These are phyloP conservation scores for Clitopilus hobsonii DNA, from an alignment of 768 basidiomycete genomes.

Conservation along the genomic window DNA sequence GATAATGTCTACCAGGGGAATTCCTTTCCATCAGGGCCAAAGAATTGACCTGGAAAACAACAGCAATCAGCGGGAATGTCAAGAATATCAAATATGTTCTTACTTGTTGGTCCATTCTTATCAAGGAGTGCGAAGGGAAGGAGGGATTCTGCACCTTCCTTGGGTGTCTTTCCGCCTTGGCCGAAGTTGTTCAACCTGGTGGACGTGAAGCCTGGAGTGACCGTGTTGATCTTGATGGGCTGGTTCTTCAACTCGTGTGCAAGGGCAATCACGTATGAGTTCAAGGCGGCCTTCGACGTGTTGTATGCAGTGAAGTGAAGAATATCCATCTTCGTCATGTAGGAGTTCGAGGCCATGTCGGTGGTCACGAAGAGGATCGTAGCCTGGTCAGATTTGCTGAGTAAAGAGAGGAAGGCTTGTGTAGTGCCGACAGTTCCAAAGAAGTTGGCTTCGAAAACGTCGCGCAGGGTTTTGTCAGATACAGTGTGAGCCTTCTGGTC, in stretches of 20 bases:
- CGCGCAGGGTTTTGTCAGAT: constrained; percentile 26
- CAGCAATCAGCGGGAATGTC: background rate
- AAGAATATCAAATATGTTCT: constrained; percentile 5
- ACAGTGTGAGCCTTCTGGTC: constrained; percentile 30
- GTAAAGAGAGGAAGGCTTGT: constrained; percentile 34
- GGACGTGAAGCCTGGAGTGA: constrained; percentile 56
- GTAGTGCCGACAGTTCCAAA: constrained; percentile 39
- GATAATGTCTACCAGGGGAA: constrained; percentile 23
- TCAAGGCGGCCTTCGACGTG: constrained; percentile 67
- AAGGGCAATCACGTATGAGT: constrained; percentile 56
- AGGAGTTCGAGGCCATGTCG: constrained; percentile 41
- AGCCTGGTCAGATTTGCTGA: constrained; percentile 27
- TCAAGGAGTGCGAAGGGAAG: constrained; percentile 35
- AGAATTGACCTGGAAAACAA: constrained; percentile 22
- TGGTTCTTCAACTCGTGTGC: constrained; percentile 54
- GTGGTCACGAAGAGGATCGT: constrained; percentile 37
- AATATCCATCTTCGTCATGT: constrained; percentile 24
- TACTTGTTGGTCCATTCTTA: constrained; percentile 34
- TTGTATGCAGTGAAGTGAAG: constrained; percentile 50
- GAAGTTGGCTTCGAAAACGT: constrained; percentile 38
- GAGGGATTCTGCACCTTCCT: constrained; percentile 28
- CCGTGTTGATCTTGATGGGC: constrained; percentile 54
- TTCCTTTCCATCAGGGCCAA: constrained; percentile 28
- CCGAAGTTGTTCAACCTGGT: constrained; percentile 36
- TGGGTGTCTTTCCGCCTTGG: constrained; percentile 30